Evolutionary conservation across 106 monocot genomes (phyloP).

Genomic region (Posidonia australis): DNA sequence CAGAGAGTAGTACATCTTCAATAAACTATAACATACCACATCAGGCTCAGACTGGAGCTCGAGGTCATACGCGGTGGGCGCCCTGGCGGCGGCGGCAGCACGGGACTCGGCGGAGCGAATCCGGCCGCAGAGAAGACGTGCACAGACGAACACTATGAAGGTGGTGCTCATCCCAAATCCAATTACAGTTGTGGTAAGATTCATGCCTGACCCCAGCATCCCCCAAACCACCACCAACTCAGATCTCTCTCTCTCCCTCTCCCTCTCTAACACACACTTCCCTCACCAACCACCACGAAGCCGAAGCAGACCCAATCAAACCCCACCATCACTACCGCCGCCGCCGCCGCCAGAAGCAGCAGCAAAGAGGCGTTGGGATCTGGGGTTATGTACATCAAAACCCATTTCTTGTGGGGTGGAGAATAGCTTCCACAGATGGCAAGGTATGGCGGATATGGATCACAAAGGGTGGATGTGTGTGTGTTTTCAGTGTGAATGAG

Average conservation of each 20-base stretch:
- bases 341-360: constrained; percentile 10
- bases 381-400: not conserved
- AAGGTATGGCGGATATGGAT: no score
- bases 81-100: constrained; percentile 21
- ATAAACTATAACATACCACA: constrained; percentile 14
- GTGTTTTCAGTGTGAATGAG: no score
- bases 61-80: constrained; percentile 25
- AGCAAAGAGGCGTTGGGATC: not conserved
- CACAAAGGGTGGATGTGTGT: no score
- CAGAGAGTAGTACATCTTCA: no score
- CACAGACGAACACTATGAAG: constrained; percentile 75
- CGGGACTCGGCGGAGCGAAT: constrained; percentile 35
- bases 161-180: constrained; percentile 79
- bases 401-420: not conserved
- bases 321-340: not conserved
- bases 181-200: constrained; percentile 63
- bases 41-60: constrained; percentile 46
- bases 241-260: not conserved
- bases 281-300: not conserved
- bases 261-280: not conserved
- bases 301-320: not conserved
- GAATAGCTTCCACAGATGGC: constrained; percentile 6
- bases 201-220: constrained; percentile 44
- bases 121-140: constrained; percentile 62
- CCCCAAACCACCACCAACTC: not conserved